Conservation (phyloP, 2,329 filamentous ascomycete species). For the Nothomitra cinnamomea region DNA sequence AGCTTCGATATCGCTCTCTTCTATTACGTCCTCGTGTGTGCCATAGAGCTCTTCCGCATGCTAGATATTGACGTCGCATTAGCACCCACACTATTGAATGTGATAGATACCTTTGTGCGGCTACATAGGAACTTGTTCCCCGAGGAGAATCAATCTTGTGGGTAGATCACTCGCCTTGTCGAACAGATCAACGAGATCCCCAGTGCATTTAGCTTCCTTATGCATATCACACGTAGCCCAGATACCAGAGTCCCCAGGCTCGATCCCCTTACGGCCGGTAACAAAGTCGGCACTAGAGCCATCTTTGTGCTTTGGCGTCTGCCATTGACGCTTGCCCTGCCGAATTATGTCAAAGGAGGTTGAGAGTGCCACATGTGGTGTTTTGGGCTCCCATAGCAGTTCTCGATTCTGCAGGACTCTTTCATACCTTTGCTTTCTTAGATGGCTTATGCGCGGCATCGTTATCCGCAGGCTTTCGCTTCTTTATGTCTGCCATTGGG, state of each 20-base stretch:
- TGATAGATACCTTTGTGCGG: neutral
- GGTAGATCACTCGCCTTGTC: slow-evolving; percentile 35
- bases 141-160: neutral
- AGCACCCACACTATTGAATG: neutral
- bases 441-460: slow-evolving; percentile 14
- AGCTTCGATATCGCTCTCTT: slow-evolving; percentile 46
- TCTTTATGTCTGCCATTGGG: slow-evolving; percentile 11
- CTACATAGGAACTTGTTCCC: neutral
- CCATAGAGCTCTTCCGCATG: slow-evolving; percentile 48
- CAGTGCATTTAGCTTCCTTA: slow-evolving; percentile 51
- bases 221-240: slow-evolving; percentile 63
- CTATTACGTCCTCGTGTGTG: slow-evolving; percentile 18
- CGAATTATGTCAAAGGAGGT: slow-evolving; percentile 9
- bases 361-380: slow-evolving; percentile 6
- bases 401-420: neutral
- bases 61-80: slow-evolving; percentile 22
- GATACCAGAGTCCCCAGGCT: slow-evolving; percentile 54
- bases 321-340: slow-evolving; percentile 29
- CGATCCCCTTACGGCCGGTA: slow-evolving; percentile 25
- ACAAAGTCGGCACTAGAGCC: slow-evolving; percentile 2
- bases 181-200: slow-evolving; percentile 49
- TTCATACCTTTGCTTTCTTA: slow-evolving; percentile 23
- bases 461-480: slow-evolving; percentile 22
- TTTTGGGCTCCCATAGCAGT: slow-evolving; percentile 11
- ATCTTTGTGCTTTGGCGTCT: slow-evolving; percentile 19